Conservation (phyloP, 2,329 filamentous ascomycete species). For the Curvularia sp. region DNA sequence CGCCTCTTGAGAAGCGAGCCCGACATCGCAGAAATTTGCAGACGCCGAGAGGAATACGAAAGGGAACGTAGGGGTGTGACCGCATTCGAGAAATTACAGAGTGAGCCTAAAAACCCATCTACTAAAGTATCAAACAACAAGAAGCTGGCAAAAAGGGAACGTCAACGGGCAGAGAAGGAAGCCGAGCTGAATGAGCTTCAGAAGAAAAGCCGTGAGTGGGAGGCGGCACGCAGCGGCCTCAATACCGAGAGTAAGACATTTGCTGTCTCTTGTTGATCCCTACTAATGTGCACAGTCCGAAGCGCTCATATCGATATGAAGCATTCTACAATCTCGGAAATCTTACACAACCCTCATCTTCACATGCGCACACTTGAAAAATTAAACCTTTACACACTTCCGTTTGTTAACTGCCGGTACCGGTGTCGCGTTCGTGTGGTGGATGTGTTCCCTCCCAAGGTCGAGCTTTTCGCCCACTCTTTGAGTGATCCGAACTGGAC, state of each 20-base stretch:
- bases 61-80: constrained; percentile 22
- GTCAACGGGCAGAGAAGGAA: constrained; percentile 47
- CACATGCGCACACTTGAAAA: constrained; percentile 34
- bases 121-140: constrained; percentile 33
- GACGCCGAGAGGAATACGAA: constrained; percentile 71
- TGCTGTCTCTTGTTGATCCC: background rate
- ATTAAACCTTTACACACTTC: constrained; percentile 60
- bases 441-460: constrained; percentile 74
- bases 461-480: constrained; percentile 73
- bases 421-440: constrained; percentile 76
- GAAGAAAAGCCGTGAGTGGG: constrained; percentile 26
- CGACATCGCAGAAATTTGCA: constrained; percentile 48
- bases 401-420: constrained; percentile 78
- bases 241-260: constrained; percentile 54
- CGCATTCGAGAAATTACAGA: constrained; percentile 24
- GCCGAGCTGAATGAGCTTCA: constrained; percentile 38
- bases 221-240: constrained; percentile 22
- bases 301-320: constrained; percentile 53
- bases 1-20: constrained; percentile 29
- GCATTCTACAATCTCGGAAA: constrained; percentile 51
- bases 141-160: constrained; percentile 50
- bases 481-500: constrained; percentile 48
- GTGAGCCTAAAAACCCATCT: constrained; percentile 30
- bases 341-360: constrained; percentile 58
- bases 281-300: constrained; percentile 53